Conservation (phyloP, 208 protist species). For the Crithidia mellificae region DNA sequence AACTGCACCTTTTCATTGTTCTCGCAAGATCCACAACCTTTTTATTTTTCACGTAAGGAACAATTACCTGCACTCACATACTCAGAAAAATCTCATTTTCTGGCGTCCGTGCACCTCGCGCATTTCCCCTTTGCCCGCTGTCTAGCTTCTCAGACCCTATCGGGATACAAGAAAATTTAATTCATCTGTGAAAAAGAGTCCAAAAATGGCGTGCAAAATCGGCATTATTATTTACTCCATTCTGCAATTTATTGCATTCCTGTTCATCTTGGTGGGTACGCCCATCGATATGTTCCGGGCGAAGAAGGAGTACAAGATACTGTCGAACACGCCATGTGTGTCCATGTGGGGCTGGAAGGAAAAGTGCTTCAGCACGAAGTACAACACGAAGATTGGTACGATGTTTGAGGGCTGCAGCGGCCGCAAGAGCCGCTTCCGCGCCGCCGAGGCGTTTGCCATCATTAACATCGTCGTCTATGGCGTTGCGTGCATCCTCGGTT, state of each 20-base stretch:
- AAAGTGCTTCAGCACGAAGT: constrained; percentile 35
- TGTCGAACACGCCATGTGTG: constrained; percentile 31
- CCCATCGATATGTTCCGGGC: constrained; percentile 53
- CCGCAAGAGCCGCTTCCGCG: constrained; percentile 38
- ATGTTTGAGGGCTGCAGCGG: constrained; percentile 29
- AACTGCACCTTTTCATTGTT: too few species aligned
- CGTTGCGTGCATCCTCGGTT: constrained; percentile 19
- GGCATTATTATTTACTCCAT: constrained; percentile 45
- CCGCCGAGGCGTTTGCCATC: constrained; percentile 44
- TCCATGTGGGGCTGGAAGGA: constrained; percentile 52
- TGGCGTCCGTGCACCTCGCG: too few species aligned
- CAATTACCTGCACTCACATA: too few species aligned
- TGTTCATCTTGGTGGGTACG: constrained; percentile 56
- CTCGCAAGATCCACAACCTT: too few species aligned
- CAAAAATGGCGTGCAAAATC: not conserved
- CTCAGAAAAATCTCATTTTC: too few species aligned
- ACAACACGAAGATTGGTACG: constrained; percentile 10
- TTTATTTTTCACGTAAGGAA: too few species aligned
- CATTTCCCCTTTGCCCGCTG: too few species aligned
- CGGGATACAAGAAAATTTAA: not conserved
- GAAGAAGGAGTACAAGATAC: constrained; percentile 8
- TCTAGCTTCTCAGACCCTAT: too few species aligned
- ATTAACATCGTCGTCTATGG: constrained; percentile 27
- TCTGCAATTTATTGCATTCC: constrained; percentile 38
- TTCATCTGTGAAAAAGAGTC: not conserved